Base-by-base conservation (phyloP, 164 flowering plant species). In the Vitis cinerea region DNA sequence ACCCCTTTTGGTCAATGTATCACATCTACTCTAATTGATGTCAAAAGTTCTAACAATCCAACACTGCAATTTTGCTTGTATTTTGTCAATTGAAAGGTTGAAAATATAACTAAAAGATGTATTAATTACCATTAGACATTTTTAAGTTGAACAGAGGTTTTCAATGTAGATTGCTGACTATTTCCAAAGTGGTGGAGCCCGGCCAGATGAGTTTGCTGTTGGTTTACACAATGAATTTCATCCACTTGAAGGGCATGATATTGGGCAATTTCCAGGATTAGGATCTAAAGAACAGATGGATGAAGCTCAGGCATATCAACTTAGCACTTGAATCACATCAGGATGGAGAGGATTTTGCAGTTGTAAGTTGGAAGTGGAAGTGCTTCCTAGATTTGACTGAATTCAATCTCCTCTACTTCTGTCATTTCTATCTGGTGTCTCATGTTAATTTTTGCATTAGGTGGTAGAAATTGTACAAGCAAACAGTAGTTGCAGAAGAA, bases 181-280 rank as follows among this genome's bases (percentile, higher is more conserved):
- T 77, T 71, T 91, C 63, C 79, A 74, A 73, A 85, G 85, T 74
- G 83, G 84, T 44, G 93, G 81, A 70, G 63, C 71, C 27, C 59
- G 64, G 53, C 83, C 87, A 1, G 92, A 87, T 61, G 93, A 93
- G 65, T 95, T 90, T 80, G 81, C 96, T 52, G 71, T 88, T 71
- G 99, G 99, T 70, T 72, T 95, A 63, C 78, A 90, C 10, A 75
- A 84, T 58, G 91, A 87, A 66, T 95, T 95, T 74, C 83, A 79
- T 59, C 85, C 90, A 7, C 83, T 91, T 59, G 76, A 77, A 30
- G 96, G 96, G 52, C 83, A 87, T 76, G 99, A 95, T 64, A 92
- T 95, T 55, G 99, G 99, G 23, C 98, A 92, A 70, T 95, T 95
- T 71, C 92, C 91, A 15, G 93, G 95, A 14, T 53, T 85, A 68